phyloP scores from a whole-genome alignment of 306 rosid genomes.

The Dicorynia guianensis region DNA sequence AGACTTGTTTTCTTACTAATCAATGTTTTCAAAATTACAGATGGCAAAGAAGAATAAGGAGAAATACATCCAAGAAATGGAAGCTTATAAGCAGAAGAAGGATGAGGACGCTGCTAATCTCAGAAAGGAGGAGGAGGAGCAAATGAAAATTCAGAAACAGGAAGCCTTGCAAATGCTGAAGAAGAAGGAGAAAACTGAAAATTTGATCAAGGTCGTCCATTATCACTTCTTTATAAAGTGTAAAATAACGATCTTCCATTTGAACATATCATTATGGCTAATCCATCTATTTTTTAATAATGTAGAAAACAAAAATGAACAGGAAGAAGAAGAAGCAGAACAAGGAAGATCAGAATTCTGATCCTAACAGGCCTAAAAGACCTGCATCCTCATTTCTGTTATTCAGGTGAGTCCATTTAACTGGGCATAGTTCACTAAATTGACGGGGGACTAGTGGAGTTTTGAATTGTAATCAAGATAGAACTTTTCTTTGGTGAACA shows the following conservation, averaged over 20 bases:
- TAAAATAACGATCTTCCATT: no score
- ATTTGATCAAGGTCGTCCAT: constrained; percentile 65
- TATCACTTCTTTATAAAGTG: neutral
- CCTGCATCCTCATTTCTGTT: constrained; percentile 81
- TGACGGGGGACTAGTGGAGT: neutral
- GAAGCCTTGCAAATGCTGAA: constrained; percentile 82
- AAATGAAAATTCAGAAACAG: constrained; percentile 81
- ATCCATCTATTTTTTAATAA: neutral
- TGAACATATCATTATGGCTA: neutral
- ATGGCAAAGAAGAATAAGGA: constrained; percentile 85
- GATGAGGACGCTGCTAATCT: constrained; percentile 73
- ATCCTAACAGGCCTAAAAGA: constrained; percentile 90
- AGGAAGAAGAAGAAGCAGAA: constrained; percentile 69
- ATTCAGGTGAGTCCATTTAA: constrained; percentile 56
- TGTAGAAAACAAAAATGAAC: constrained; percentile 72
- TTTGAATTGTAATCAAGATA: neutral
- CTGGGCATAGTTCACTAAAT: neutral
- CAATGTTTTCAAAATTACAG: constrained; percentile 38
- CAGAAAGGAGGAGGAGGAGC: constrained; percentile 80
- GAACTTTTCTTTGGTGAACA: constrained; percentile 22
- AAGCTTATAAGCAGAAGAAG: constrained; percentile 74
- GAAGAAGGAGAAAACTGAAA: constrained; percentile 93
- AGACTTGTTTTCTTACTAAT: constrained; percentile 2
- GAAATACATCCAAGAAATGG: constrained; percentile 74
- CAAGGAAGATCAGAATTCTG: constrained; percentile 67